phyloP scores from a whole-genome alignment of 2,329 filamentous ascomycete genomes.

The Nemania sp. region DNA sequence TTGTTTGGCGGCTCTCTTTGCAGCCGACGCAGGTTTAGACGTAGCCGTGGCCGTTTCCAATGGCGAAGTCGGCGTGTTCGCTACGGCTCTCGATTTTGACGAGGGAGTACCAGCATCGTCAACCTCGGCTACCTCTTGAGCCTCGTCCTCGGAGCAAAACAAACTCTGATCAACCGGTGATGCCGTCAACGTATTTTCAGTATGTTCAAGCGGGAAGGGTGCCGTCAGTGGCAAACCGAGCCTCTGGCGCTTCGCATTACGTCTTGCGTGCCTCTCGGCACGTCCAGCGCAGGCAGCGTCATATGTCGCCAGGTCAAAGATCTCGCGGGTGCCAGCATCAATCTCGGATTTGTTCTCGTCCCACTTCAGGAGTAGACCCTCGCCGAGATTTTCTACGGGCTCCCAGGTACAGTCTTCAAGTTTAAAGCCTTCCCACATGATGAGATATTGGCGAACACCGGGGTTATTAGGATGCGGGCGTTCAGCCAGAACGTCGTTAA shows the following conservation, averaged over 20 bases:
- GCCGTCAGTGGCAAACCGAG: conserved; percentile 42
- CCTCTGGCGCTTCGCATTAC: conserved; percentile 50
- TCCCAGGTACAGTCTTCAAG: conserved; percentile 63
- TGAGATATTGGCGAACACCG: conserved; percentile 55
- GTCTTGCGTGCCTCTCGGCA: conserved; percentile 45
- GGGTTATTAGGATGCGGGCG: conserved; percentile 34
- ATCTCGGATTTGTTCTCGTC: conserved; percentile 46
- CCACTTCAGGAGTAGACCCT: conserved; percentile 50
- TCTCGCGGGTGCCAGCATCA: conserved; percentile 39
- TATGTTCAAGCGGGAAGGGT: conserved; percentile 25
- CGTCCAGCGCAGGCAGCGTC: conserved; percentile 43
- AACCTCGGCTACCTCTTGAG: conserved; percentile 32
- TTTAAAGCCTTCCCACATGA: conserved; percentile 67
- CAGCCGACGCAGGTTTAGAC: not conserved
- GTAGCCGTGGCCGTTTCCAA: not conserved
- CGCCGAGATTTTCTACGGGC: conserved; percentile 49
- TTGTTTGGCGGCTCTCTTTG: conserved; percentile 25
- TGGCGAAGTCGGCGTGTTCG: not conserved
- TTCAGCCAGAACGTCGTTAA: conserved; percentile 60
- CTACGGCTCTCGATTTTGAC: conserved; percentile 12
- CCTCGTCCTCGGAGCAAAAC: conserved; percentile 33
- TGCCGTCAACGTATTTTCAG: conserved; percentile 5
- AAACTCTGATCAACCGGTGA: conserved; percentile 24
- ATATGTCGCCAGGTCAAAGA: conserved; percentile 48
- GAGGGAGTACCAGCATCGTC: conserved; percentile 11